Evolutionary conservation across 2,329 filamentous ascomycete genomes (phyloP).

Genomic region (Colletotrichum sp.): DNA sequence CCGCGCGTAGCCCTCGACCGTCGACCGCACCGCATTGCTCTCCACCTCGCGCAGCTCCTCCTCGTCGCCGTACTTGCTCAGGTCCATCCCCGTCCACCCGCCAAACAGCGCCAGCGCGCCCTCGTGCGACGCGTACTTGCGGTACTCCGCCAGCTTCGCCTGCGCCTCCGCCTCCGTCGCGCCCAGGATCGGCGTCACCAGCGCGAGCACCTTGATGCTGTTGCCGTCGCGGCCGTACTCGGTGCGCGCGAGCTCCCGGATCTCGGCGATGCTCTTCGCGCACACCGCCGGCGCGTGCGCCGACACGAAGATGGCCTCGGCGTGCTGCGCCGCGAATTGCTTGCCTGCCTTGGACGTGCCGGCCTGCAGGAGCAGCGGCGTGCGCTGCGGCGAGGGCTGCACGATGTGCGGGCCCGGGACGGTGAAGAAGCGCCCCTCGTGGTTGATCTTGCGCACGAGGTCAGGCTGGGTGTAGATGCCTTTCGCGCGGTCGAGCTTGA

Average conservation of each 20-base stretch:
- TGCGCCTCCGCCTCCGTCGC: slow-evolving; percentile 69
- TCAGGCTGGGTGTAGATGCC: slow-evolving; percentile 59
- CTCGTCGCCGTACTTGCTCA: slow-evolving; percentile 65
- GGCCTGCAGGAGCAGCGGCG: slow-evolving; percentile 72
- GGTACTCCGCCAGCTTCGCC: slow-evolving; percentile 66
- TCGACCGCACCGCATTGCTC: slow-evolving; percentile 65
- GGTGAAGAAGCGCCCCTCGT: slow-evolving; percentile 66
- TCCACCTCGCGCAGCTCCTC: slow-evolving; percentile 68
- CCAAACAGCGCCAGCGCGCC: slow-evolving; percentile 75
- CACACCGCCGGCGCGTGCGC: slow-evolving; percentile 68
- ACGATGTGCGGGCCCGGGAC: slow-evolving; percentile 71
- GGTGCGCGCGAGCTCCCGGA: slow-evolving; percentile 59
- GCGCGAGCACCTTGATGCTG: slow-evolving; percentile 71
- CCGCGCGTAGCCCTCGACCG: slow-evolving; percentile 59
- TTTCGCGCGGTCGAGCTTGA: slow-evolving; percentile 61
- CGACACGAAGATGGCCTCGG: slow-evolving; percentile 74
- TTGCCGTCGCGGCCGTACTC: slow-evolving; percentile 61
- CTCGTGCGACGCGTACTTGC: slow-evolving; percentile 62
- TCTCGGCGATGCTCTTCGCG: slow-evolving; percentile 66
- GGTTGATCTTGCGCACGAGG: slow-evolving; percentile 69
- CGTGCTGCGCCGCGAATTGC: slow-evolving; percentile 71
- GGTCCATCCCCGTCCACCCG: slow-evolving; percentile 71
- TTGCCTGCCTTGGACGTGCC: slow-evolving; percentile 72
- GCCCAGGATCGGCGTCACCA: slow-evolving; percentile 70
- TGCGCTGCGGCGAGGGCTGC: slow-evolving; percentile 70